Evolutionary conservation across 106 monocot species (phyloP).

Genomic region (Dioscorea dumetorum): DNA sequence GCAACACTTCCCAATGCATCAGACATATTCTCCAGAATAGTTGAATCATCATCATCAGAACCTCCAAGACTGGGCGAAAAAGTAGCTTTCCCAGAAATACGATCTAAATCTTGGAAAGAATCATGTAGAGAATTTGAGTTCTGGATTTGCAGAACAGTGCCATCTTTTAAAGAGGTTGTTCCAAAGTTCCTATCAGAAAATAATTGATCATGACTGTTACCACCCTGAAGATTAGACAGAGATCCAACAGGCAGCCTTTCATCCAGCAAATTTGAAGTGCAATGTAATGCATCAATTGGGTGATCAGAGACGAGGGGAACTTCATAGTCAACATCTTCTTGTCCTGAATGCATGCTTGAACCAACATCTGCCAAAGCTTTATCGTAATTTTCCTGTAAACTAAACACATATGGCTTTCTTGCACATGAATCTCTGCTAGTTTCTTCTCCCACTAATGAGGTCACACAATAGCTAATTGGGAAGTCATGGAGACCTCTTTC

Average conservation of each 20-base stretch:
- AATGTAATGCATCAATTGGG: neutral
- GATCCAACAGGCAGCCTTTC: neutral
- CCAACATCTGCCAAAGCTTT: neutral
- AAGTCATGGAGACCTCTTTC: neutral
- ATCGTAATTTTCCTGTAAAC: neutral
- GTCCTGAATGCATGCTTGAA: neutral
- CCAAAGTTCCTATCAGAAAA: neutral
- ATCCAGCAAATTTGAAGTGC: neutral
- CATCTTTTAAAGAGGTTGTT: neutral
- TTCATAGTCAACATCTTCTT: neutral
- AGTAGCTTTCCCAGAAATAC: neutral
- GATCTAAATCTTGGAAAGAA: too few species aligned
- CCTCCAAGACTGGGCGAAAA: neutral
- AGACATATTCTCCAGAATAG: neutral
- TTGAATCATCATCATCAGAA: neutral
- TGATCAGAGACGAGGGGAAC: neutral
- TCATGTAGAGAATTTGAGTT: too few species aligned
- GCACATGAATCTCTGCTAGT: neutral
- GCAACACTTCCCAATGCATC: neutral
- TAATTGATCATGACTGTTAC: neutral
- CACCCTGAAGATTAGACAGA: neutral
- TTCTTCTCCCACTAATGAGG: neutral
- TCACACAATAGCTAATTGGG: neutral
- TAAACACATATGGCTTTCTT: neutral
- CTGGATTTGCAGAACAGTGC: neutral